Evolutionary conservation across 257 asterid genomes (phyloP).

Genomic region (Schizonepeta tenuifolia): DNA sequence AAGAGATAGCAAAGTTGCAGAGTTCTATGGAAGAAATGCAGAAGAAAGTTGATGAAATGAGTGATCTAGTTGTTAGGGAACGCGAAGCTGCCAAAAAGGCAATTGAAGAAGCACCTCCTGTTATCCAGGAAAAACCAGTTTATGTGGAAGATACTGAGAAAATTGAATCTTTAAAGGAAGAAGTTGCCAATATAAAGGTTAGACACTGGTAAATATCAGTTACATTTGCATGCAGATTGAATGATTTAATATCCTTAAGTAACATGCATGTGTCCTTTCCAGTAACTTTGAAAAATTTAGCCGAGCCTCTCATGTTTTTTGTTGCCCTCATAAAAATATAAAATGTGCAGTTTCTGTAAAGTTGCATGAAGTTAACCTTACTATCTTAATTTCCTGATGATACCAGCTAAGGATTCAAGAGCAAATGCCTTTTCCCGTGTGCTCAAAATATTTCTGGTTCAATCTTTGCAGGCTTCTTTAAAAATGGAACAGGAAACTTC

Average conservation of each 20-base stretch:
- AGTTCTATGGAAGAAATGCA: slow-evolving; percentile 69
- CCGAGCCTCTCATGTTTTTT: too few species aligned
- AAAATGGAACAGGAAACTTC: slow-evolving; percentile 59
- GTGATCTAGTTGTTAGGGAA: slow-evolving; percentile 66
- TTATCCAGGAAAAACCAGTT: slow-evolving; percentile 84
- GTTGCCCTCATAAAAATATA: too few species aligned
- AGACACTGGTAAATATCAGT: slow-evolving; percentile 31
- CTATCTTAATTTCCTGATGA: not conserved
- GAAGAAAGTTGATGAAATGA: slow-evolving; percentile 79
- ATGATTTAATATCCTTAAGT: slow-evolving; percentile 8
- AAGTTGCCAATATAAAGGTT: slow-evolving; percentile 78
- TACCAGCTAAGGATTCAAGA: slow-evolving; percentile 16
- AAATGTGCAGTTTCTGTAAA: too few species aligned
- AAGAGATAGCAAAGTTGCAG: slow-evolving; percentile 76
- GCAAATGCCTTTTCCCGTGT: slow-evolving; percentile 11
- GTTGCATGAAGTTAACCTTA: too few species aligned
- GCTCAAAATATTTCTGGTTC: slow-evolving; percentile 12
- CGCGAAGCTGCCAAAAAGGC: slow-evolving; percentile 90
- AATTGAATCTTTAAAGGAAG: slow-evolving; percentile 71
- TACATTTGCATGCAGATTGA: slow-evolving; percentile 11
- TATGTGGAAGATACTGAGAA: slow-evolving; percentile 87
- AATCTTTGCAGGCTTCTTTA: slow-evolving; percentile 56
- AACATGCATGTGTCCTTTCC: slow-evolving; percentile 18
- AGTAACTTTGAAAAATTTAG: not conserved
- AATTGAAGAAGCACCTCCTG: slow-evolving; percentile 95